These are phyloP conservation scores for Acacia acuminata DNA, from an alignment of 306 rosid genomes.

Conservation along the genomic window DNA sequence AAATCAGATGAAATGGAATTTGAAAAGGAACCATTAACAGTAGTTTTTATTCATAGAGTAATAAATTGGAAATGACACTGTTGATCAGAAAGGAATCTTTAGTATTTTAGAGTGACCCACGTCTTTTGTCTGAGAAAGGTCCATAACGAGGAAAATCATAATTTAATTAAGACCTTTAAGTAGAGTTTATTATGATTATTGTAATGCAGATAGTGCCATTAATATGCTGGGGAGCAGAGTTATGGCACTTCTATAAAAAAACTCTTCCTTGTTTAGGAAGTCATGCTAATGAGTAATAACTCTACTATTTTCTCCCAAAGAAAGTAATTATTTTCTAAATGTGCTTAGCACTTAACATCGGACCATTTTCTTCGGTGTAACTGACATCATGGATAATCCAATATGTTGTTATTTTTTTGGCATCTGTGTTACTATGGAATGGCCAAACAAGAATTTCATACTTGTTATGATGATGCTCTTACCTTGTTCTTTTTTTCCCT, in stretches of 20 bases:
- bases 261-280: neutral
- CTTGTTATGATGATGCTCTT: slow-evolving; percentile 13
- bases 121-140: neutral
- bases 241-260: neutral
- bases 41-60: neutral
- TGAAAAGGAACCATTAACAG: neutral
- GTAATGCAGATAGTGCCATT: neutral
- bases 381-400: neutral
- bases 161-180: neutral
- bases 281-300: slow-evolving; percentile 1
- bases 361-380: neutral
- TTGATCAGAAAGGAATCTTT: neutral
- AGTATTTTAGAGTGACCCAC: neutral
- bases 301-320: slow-evolving; percentile 10
- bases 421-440: neutral
- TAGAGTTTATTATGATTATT: neutral
- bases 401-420: neutral
- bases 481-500: neutral
- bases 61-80: neutral
- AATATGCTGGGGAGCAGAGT: slow-evolving; percentile 15
- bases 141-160: neutral
- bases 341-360: neutral
- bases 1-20: neutral
- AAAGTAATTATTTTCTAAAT: neutral
- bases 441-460: neutral